Evolutionary conservation across 73 alveolate genomes (phyloP).

Genomic region (Tetrahymena borealis): DNA sequence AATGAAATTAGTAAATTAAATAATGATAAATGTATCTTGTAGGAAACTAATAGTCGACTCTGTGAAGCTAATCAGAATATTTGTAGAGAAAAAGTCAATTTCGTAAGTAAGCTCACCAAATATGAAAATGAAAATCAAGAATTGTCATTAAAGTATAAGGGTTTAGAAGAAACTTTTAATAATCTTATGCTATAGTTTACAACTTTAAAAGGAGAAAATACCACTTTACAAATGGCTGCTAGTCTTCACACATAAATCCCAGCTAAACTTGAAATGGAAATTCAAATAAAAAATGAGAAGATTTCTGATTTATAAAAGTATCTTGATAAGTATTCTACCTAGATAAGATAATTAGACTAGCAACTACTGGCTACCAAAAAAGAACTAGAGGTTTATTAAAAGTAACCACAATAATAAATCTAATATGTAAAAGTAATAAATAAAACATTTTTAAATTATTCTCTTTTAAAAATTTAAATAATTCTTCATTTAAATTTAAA

Average conservation of each 20-base stretch:
- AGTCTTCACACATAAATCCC: neutral
- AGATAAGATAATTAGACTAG: neutral
- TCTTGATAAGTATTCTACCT: neutral
- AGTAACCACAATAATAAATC: neutral
- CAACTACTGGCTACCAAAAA: neutral
- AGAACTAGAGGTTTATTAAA: neutral
- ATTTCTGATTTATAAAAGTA: neutral
- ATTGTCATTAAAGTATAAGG: neutral
- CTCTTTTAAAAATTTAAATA: no score
- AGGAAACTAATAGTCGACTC: neutral
- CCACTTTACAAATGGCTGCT: neutral
- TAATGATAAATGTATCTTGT: neutral
- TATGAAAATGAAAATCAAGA: neutral
- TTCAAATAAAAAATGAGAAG: neutral
- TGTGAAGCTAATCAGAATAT: neutral
- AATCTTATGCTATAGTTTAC: neutral
- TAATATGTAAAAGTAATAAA: neutral
- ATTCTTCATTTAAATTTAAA: no score
- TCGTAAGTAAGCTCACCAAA: neutral
- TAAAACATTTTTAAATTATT: neutral
- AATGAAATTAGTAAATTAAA: neutral
- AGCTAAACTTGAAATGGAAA: neutral
- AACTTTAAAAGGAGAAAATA: neutral
- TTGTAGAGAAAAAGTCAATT: neutral
- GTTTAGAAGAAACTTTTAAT: neutral